Base-by-base conservation (phyloP, 768 basidiomycete species). In the Suillus discolor region DNA sequence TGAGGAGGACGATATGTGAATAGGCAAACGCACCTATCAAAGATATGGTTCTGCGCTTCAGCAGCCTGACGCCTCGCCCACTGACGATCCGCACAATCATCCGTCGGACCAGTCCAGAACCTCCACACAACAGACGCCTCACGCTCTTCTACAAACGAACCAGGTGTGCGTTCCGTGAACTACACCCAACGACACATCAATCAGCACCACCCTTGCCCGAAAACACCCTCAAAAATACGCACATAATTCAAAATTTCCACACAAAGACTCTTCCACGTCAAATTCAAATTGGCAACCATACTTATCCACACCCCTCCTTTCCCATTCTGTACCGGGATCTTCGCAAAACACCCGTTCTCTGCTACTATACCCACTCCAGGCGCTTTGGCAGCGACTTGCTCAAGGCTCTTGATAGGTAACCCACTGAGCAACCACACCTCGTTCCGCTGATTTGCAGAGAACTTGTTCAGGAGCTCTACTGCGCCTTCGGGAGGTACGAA, bases 11-110 rank as follows among this genome's bases (percentile, higher is more conserved):
- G 12, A 38, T 2, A n/a, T 61, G 18, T 15, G 45, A 5, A 7
- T 28, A 11, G 7, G 13, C 4, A n/a, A 7, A 47, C 71, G 38
- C 49, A 86, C 86, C 85, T 87, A 74, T 94, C 93, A 72, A 93
- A 94, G 68, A 94, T 92, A 71, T 95, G 94, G 77, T 96, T 96
- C 77, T 95, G 94, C 25, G 94, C 94, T 74, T 94, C 93, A 0
- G 92, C 92, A 1, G 94, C 94, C 73, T 95, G 93, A 25, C 94
- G 80, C 39, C 90, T 84, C 0, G 93, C 94, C 94, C 94, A 96
- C 64, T 86, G 87, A 13, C 89, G 82, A 71, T 92, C 91, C 0
- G 86, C 75, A 47, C 79, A 77, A 44, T 87, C 83, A 42, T 81
- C 77, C 6, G 73, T 69, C 16, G 75, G 71, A 1, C 75, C 89